Evolutionary conservation across 768 basidiomycete species (phyloP).

Genomic region (Rhizopogon rudus): DNA sequence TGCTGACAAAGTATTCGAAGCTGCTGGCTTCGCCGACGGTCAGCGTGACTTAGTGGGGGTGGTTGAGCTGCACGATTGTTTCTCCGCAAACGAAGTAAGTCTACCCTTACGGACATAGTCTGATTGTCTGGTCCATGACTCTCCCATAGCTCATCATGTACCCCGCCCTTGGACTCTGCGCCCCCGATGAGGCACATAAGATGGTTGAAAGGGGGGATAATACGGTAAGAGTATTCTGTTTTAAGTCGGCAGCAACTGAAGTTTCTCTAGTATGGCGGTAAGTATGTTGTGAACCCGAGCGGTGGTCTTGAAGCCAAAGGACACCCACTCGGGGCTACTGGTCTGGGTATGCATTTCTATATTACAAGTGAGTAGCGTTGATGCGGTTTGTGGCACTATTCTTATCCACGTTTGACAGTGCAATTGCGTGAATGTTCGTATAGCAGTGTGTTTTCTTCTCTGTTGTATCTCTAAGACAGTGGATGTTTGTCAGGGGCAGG

Average conservation of each 20-base stretch:
- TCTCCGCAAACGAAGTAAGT: constrained; percentile 72
- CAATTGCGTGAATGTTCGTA: constrained; percentile 62
- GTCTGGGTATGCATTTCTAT: constrained; percentile 85
- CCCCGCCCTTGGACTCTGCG: constrained; percentile 72
- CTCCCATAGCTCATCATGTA: constrained; percentile 66
- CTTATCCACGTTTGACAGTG: constrained; percentile 37
- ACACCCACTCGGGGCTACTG: constrained; percentile 80
- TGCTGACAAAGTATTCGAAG: constrained; percentile 63
- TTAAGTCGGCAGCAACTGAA: background rate
- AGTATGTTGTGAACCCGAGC: constrained; percentile 80
- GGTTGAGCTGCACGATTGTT: constrained; percentile 84
- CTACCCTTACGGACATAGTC: background rate
- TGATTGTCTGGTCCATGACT: background rate
- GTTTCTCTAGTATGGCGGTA: constrained; percentile 64
- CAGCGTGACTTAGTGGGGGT: constrained; percentile 75
- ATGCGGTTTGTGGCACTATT: background rate
- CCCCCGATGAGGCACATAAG: constrained; percentile 61
- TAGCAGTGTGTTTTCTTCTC: constrained; percentile 6
- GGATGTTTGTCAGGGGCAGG: constrained; percentile 56
- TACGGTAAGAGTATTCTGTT: constrained; percentile 44
- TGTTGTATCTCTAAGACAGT: background rate
- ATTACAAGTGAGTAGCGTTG: constrained; percentile 54
- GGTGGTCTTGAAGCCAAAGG: constrained; percentile 89
- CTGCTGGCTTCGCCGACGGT: constrained; percentile 64
- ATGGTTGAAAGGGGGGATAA: constrained; percentile 74